Percentiles rank a stretch among this genome's conserved stretches.
Evolutionary conservation across 495 filamentous ascomycete species (phyloP).

Genomic region (Cetradonia linearis): DNA sequence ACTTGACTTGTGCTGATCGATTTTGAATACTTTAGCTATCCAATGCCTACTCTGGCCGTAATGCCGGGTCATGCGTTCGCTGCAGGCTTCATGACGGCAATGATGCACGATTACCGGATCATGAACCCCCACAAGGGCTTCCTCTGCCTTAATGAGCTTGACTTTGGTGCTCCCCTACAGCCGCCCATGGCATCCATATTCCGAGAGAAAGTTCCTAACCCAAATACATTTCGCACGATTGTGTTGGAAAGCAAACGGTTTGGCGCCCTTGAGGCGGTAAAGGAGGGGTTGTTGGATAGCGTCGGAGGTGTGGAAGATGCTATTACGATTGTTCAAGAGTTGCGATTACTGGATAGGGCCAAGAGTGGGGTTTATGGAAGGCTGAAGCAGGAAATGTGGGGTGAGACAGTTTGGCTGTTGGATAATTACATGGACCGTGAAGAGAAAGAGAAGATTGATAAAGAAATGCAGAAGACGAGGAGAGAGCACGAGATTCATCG

Average conservation of each 20-base stretch:
- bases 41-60: constrained; percentile 72
- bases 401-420: constrained; percentile 46
- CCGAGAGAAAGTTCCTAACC: constrained; percentile 48
- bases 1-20: not conserved
- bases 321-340: constrained; percentile 44
- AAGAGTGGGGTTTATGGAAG: constrained; percentile 52
- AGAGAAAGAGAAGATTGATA: constrained; percentile 34
- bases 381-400: constrained; percentile 65
- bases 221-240: constrained; percentile 47
- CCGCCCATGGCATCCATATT: constrained; percentile 67
- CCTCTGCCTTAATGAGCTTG: constrained; percentile 67
- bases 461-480: constrained; percentile 27
- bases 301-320: constrained; percentile 53
- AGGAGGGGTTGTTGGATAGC: constrained; percentile 57
- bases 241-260: constrained; percentile 62
- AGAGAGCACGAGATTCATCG: constrained; percentile 28
- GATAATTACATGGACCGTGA: constrained; percentile 38
- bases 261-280: constrained; percentile 46
- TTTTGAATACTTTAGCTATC: constrained; percentile 41
- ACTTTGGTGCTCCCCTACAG: constrained; percentile 61
- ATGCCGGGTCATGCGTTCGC: constrained; percentile 78
- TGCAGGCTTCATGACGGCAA: constrained; percentile 67
- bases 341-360: constrained; percentile 47
- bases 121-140: constrained; percentile 59
- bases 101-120: constrained; percentile 76